Conservation (phyloP, 352 stramenopile genomes). For the Thalassiosira livingstoniorum region DNA sequence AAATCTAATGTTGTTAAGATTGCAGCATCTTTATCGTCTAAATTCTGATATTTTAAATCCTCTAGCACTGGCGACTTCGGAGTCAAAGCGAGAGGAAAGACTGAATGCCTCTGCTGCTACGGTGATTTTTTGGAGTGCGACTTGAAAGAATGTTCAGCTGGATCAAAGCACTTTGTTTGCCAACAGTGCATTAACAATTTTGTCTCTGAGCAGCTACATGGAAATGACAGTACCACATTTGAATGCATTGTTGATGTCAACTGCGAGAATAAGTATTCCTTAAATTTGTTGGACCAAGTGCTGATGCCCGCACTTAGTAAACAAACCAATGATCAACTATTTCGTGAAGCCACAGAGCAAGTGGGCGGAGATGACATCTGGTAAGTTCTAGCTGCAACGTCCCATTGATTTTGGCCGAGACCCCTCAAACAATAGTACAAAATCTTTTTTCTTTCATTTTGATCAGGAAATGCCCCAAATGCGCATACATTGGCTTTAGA, state of each 20-base stretch:
- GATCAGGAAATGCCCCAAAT: slow-evolving; percentile 33
- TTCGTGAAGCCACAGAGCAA: slow-evolving; percentile 31
- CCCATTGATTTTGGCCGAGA: background rate
- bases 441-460: background rate
- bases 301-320: slow-evolving; percentile 30
- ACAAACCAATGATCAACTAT: slow-evolving; percentile 29
- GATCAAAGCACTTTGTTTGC: slow-evolving; percentile 27
- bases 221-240: slow-evolving; percentile 36
- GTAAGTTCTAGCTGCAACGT: too few relatives aligned
- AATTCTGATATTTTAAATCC: too few relatives aligned
- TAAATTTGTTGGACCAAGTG: slow-evolving; percentile 20
- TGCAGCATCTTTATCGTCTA: too few relatives aligned
- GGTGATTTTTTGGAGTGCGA: slow-evolving; percentile 17
- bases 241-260: slow-evolving; percentile 32
- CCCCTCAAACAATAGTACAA: background rate
- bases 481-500: slow-evolving; percentile 34
- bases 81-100: background rate
- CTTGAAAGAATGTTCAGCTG: slow-evolving; percentile 22
- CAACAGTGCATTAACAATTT: slow-evolving; percentile 39
- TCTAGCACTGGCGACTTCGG: background rate
- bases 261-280: slow-evolving; percentile 27
- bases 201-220: slow-evolving; percentile 40
- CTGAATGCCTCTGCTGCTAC: slow-evolving; percentile 34
- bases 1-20: background rate
- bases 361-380: slow-evolving; percentile 12